Evolutionary conservation across 371 early-diverging fungal species (phyloP), one percentile per base, ranked within the genome.

Genomic region (Amoeboaphelidium protococcarum): DNA sequence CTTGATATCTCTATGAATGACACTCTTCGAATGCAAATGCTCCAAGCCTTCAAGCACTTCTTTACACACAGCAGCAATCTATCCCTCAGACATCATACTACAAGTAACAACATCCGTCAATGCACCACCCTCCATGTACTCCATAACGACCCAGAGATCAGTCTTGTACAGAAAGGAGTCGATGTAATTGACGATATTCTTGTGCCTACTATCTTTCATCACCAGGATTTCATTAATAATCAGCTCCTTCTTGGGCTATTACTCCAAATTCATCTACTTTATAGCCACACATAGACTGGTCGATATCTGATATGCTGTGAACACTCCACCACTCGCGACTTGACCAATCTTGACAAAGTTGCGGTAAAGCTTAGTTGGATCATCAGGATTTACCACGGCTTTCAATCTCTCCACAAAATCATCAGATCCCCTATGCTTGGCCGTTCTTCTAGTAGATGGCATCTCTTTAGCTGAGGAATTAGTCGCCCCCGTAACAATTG

Each of bases 1-100:
- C 67, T 94, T 92, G 65, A 97, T 86, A 62, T 97, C 94, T 49
- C 98, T 71, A 60, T 92, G 92, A 55, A 92, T 89, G 24, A 97
- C 82, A 25, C 85, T 81, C 53, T 82, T 78, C 6, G 78, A 75
- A 53, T 97, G 98, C 49, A 95, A 62, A 60, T 87, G 91, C 50
- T 67, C 70, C 44, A 97, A 60, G 10, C 88, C 97, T 50, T 86
- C 64, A 31, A 92, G 60, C 25, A 72, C 69, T 55, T 91, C 89
- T 40, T 72, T 67, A 47, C 85, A 83, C 16, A 91, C 83, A 4
- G 82, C 75, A 12, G 89, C 89, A 51, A 92, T 90, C 56, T 90
- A 88, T 6, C 79, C 80, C 60, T 92, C 94, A 16, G 80, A 78
- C 87, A 92, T 85, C 67, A 78, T 78, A 57, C 78, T 86, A 48